Base-by-base conservation (phyloP, 2,329 filamentous ascomycete genomes). In the Penicillium glabrum region DNA sequence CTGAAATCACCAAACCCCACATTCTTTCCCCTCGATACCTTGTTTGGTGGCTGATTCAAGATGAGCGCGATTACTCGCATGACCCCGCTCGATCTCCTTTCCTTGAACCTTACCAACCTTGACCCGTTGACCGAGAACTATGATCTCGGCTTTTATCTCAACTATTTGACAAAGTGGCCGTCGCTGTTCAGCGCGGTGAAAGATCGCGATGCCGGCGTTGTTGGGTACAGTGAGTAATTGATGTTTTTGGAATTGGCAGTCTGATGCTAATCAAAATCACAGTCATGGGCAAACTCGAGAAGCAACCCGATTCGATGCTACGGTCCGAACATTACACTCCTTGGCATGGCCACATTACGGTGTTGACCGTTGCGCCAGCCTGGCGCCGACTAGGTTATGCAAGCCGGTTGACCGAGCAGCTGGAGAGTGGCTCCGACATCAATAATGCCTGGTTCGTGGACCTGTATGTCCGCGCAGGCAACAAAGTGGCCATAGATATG, bases 341-440 rank as follows among this genome's bases (percentile, higher is more conserved):
- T n/a, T 98, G 92, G 91, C 95, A 99, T 78, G 93, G 92, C 21
- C 95, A 99, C 77, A 96, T 99, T 71, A 99, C 95, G 5, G 95
- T 93, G 35, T 82, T 99, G 51, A 98, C 95, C 0, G 91, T 99
- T 21, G 89, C 93, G 0, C 95, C 95, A 0, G 86, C 89, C 55
- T 91, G 91, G 49, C 88, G 95, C 27, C 86, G 95, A 44, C 83
- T 95, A 16, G 93, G 95, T 16, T 89, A 97, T 67, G 95, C 93
- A 50, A 91, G 89, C 58, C 88, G 89, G 46, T 82, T 99, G 37
- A 92, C 89, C 0, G 84, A 89, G 68, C 87, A 90, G 55, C 82
- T 99, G 29, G 93, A 97, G 75, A 81, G 82, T n/a, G 88, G 86
- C 2, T 91, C 90, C 41, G 89, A 97, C 66, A 87, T 86, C 50